Percentiles rank a stretch among this genome's conserved stretches.
These are phyloP conservation scores for Trichoderma sp. DNA, from an alignment of 2,329 filamentous ascomycete genomes.

Conservation along the genomic window DNA sequence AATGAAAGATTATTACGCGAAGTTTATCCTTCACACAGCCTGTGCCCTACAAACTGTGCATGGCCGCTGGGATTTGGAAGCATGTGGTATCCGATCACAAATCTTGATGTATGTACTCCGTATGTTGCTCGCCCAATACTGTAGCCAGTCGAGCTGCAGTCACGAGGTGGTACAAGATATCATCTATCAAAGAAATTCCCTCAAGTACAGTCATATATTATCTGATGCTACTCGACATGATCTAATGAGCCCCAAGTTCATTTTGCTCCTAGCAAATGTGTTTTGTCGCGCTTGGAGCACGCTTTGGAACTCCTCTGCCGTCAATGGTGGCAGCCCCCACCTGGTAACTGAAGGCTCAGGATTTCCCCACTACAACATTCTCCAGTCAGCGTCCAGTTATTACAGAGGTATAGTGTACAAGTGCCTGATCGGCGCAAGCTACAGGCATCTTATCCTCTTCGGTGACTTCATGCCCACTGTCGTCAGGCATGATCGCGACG, in stretches of 20 bases:
- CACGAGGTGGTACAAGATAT: not conserved
- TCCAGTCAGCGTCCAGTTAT: not conserved
- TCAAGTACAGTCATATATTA: not conserved
- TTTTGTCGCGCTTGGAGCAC: not conserved
- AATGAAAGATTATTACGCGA: not conserved
- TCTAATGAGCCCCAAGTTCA: not conserved
- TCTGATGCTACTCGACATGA: not conserved
- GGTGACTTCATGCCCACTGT: constrained; percentile 1
- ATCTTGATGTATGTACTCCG: not conserved
- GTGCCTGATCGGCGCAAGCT: not conserved
- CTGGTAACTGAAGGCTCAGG: not conserved
- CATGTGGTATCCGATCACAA: not conserved
- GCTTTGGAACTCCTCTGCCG: not conserved
- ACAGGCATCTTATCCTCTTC: not conserved
- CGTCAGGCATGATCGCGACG: constrained; percentile 4
- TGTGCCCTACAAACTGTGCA: not conserved
- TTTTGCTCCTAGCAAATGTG: not conserved
- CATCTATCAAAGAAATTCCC: not conserved
- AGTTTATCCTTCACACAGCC: not conserved
- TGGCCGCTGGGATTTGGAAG: not conserved
- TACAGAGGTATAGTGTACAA: not conserved
- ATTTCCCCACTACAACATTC: constrained; percentile 5
- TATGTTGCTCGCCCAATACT: not conserved
- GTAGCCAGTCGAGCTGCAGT: not conserved
- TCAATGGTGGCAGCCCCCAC: not conserved